phyloP scores from a whole-genome alignment of 139 green algal genomes.

The Nannochloris sp. region DNA sequence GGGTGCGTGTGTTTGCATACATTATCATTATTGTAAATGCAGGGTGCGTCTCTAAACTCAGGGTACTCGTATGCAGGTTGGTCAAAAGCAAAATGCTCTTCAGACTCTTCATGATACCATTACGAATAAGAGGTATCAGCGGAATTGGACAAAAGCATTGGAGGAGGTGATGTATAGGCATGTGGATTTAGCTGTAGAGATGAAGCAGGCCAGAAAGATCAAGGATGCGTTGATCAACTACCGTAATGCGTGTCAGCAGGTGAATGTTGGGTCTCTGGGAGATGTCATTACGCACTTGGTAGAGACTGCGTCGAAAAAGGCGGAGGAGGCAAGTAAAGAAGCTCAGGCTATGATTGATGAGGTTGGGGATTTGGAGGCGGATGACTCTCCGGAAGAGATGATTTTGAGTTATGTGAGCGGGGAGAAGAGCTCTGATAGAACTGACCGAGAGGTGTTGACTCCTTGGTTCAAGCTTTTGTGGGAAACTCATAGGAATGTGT shows the following conservation, averaged over 20 bases:
- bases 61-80: conserved; percentile 10
- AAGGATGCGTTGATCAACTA: conserved; percentile 99
- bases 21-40: too few species aligned
- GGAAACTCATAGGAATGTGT: conserved; percentile 85
- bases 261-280: conserved; percentile 91
- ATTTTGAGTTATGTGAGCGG: conserved; percentile 93
- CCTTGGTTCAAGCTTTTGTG: conserved; percentile 99
- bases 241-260: conserved; percentile 91
- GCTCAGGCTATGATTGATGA: conserved; percentile 64
- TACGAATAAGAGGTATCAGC: conserved; percentile 89
- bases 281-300: conserved; percentile 98
- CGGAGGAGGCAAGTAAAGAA: conserved; percentile 74
- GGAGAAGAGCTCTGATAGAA: conserved; percentile 89
- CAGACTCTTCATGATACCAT: conserved; percentile 86
- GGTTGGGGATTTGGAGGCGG: conserved; percentile 91
- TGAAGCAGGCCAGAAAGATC: conserved; percentile 80
- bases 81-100: conserved; percentile 26
- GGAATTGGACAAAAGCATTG: conserved; percentile 84
- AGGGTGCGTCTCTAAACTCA: too few species aligned
- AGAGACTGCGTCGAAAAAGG: conserved; percentile 76
- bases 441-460: conserved; percentile 92
- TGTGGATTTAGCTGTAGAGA: conserved; percentile 89
- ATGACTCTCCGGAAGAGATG: conserved; percentile 92
- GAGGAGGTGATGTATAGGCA: conserved; percentile 93
- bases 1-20: conserved; percentile 52